Base-by-base conservation (phyloP, 2,329 filamentous ascomycete species). In the Didymella segeticola region DNA sequence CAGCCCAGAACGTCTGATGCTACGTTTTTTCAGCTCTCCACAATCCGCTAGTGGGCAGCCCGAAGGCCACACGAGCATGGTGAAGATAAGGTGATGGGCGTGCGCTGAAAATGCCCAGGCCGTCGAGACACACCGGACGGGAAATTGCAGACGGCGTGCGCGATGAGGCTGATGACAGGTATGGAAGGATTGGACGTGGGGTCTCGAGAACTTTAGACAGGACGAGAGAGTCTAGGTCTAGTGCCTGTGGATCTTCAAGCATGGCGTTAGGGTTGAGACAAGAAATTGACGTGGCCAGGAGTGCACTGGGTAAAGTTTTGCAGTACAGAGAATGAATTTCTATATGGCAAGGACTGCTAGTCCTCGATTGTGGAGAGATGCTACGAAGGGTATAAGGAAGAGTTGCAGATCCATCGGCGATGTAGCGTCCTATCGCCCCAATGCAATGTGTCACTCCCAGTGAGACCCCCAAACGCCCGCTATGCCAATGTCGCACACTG, bases 301-400 rank as follows among this genome's bases (percentile, higher is more conserved):
- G 1, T 14, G 17, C 5, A 22, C 23, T 20, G 42, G 39, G 20
- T 19, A 37, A 31, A 15, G 14, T 7, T 30, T 45, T 42, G 15
- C 12, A 26, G 26, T 36, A 27, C 27, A 30, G 22, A 25, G 36
- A 11, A 46, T 54, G 10, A 41, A n/a, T 45, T 54, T 45, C 45
- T 49, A 54, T 54, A 41, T 41, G 34, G 45, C 33, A 29, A 46
- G 39, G 51, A 39, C 23, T 29, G 26, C 36, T 27, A 29, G 33
- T 17, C 51, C 45, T 49, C 45, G 34, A 30, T 23, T 36, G 11
- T 23, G 45, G 19, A 42, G 29, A 25, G n/a, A 49, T 41, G 45
- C 51, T 49, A 30, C 17, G 22, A 46, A 43, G 51, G 51, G 51
- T 54, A 54, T 54, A 54, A 49, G 49, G 51, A 53, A 47, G 43